Conservation (phyloP, 805 yeast species). For the Ogataea populi-albae region DNA sequence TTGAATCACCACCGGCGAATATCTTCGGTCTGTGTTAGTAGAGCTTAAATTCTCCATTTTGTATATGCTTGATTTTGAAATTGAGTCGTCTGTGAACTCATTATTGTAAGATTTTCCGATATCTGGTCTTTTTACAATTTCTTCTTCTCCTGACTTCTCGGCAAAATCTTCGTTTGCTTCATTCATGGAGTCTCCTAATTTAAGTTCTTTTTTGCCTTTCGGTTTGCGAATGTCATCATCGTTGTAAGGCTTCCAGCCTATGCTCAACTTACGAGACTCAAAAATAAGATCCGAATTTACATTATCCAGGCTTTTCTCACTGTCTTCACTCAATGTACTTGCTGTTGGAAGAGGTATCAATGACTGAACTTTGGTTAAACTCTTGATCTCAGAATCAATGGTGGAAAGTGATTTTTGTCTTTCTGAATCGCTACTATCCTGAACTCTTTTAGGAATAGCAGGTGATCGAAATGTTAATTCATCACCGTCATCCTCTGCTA, state of each 20-base stretch:
- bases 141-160: not conserved
- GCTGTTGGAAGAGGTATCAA: not conserved
- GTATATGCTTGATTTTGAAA: not conserved
- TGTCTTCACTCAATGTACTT: not conserved
- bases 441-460: not conserved
- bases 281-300: not conserved
- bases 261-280: not conserved
- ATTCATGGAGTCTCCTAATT: not conserved
- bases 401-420: not conserved
- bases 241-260: conserved; percentile 1
- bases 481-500: not conserved
- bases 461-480: not conserved
- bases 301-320: not conserved
- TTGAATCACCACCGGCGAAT: no score
- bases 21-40: no score
- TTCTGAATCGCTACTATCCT: no score
- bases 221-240: not conserved
- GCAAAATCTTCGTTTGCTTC: not conserved
- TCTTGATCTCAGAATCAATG: not conserved
- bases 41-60: no score
- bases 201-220: not conserved
- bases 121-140: not conserved
- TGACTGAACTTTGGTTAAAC: not conserved
- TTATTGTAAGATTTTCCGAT: no score
- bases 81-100: no score